phyloP scores from a whole-genome alignment of 305 asterid species.

The Fraxinus greggii region DNA sequence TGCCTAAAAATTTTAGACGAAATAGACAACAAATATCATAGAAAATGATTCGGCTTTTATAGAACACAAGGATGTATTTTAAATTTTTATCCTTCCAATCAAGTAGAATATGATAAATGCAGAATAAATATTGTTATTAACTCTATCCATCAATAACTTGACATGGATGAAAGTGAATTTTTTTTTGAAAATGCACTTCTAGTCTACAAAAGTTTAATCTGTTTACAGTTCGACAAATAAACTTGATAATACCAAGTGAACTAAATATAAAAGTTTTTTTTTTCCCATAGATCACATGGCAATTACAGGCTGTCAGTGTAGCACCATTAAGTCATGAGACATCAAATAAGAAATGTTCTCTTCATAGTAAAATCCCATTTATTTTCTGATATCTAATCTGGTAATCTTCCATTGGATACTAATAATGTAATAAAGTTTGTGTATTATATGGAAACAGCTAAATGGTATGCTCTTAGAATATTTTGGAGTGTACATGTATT shows the following conservation, averaged over 20 bases:
- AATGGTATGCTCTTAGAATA: not conserved
- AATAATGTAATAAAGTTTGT: not conserved
- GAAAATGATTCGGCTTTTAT: constrained; percentile 1
- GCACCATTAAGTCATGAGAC: not conserved
- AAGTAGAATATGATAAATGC: not conserved
- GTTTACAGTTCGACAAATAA: not conserved
- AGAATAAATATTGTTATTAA: not conserved
- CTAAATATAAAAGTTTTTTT: not conserved
- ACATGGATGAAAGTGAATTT: not conserved
- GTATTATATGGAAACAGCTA: not conserved
- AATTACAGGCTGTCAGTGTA: not conserved
- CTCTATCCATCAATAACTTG: not conserved
- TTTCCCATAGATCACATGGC: not conserved
- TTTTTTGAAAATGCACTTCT: not conserved
- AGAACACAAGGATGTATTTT: constrained; percentile 6
- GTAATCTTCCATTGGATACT: not conserved
- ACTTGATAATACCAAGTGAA: constrained; percentile 9
- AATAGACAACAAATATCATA: not conserved
- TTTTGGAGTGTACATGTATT: constrained; percentile 8
- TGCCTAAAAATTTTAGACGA: not conserved
- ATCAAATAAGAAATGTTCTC: not conserved
- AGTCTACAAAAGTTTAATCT: not conserved
- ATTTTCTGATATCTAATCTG: not conserved
- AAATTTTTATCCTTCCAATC: not conserved
- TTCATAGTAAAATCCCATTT: not conserved